These are phyloP conservation scores for Vigna trinervia DNA, from an alignment of 306 rosid genomes.

Conservation along the genomic window DNA sequence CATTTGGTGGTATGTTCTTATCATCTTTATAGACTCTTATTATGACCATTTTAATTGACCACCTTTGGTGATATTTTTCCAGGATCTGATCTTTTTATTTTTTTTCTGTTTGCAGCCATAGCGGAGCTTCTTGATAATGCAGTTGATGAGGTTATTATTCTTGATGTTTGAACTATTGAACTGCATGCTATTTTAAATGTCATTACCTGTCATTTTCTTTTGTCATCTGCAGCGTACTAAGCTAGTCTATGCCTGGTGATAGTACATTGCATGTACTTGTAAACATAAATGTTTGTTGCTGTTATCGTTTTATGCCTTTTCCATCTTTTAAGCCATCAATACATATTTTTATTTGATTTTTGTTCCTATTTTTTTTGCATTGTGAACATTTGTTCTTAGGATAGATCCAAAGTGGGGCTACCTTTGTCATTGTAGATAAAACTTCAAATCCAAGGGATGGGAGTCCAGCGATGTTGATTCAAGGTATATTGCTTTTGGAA, in stretches of 20 bases:
- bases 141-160: slow-evolving; percentile 82
- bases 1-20: slow-evolving; percentile 84
- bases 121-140: slow-evolving; percentile 97
- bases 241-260: slow-evolving; percentile 10
- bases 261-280: slow-evolving; percentile 16
- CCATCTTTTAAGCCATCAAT: slow-evolving; percentile 36
- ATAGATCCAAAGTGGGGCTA: slow-evolving; percentile 95
- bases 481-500: slow-evolving; percentile 61
- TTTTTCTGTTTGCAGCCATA: slow-evolving; percentile 66
- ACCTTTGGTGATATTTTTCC: slow-evolving; percentile 7
- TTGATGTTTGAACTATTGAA: slow-evolving; percentile 36
- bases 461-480: slow-evolving; percentile 83
- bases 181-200: slow-evolving; percentile 23
- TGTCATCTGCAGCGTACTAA: slow-evolving; percentile 15
- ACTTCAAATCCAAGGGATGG: slow-evolving; percentile 81
- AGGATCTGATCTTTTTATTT: slow-evolving; percentile 3
- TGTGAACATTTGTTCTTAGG: slow-evolving; percentile 57
- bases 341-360: slow-evolving; percentile 39
- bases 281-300: slow-evolving; percentile 9
- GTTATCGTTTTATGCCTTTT: slow-evolving; percentile 10
- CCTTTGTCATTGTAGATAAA: slow-evolving; percentile 87
- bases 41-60: slow-evolving; percentile 19
- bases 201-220: background rate
- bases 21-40: slow-evolving; percentile 13
- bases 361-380: slow-evolving; percentile 51